Base-by-base conservation (phyloP, 768 basidiomycete species). In the Sistotremastrum niveocremeum region DNA sequence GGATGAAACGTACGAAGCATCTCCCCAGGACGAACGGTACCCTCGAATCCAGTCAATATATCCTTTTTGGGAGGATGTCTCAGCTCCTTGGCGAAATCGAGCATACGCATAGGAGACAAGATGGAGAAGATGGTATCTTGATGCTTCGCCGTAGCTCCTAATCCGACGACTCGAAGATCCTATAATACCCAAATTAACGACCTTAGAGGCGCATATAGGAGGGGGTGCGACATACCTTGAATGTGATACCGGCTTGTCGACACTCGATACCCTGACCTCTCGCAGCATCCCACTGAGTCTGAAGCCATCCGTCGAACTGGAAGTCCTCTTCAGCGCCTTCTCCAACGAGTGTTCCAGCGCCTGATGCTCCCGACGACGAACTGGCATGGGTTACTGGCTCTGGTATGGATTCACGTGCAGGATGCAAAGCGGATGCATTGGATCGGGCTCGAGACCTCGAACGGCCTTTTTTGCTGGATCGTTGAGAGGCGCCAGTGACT, bases 101-200 rank as follows among this genome's bases (percentile, higher is more conserved):
- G 3, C 7, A 76, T 55, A 34, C 71, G 59, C 20, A 65, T 40
- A 0, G 76, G 76, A 57, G 83, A 75, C 40, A 84, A 64, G 3
- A 71, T 56, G 29, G 79, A 79, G n/a, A 74, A 76, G 4, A 90
- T 57, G 0, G 79, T 84, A 1, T 68, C 54, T 50, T 78, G 76
- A 44, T 69, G 70, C 6, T 69, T 71, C 0, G 74, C 74, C 0
- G 73, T 61, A 1, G 75, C 62, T 4, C 79, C 79, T 5, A 76
- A 53, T 2, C 80, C 82, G 28, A 73, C 65, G 5, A 84, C 82
- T 0, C 64, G 65, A 11, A 84, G 67, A 34, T 76, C 61, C 44
- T 73, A 57, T 49, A 84, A 83, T 38, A 68, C 50, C 9, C 12
- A 12, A 28, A 46, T 10, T 11, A 36, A 11, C 30, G 43, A 29